Evolutionary conservation across 768 basidiomycete genomes (phyloP).

Genomic region (Boletus sp.): DNA sequence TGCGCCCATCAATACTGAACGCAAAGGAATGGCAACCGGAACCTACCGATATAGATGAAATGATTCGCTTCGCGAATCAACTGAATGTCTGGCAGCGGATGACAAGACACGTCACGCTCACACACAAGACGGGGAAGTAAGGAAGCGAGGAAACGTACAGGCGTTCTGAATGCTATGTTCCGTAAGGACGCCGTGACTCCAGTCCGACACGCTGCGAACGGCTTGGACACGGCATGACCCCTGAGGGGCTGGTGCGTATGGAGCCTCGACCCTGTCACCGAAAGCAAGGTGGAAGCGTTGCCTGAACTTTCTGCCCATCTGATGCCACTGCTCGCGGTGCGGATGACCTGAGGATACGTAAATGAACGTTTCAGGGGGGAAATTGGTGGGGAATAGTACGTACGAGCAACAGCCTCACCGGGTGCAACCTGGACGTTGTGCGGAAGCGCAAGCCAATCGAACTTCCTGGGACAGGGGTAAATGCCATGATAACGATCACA

Average conservation of each 20-base stretch:
- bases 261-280: constrained; percentile 39
- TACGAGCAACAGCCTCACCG: constrained; percentile 64
- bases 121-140: not conserved
- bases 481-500: not conserved
- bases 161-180: constrained; percentile 95
- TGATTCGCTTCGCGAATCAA: constrained; percentile 83
- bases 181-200: constrained; percentile 89
- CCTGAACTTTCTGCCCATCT: constrained; percentile 56
- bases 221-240: constrained; percentile 73
- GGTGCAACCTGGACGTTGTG: constrained; percentile 63
- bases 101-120: not conserved
- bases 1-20: constrained; percentile 10
- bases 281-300: constrained; percentile 59
- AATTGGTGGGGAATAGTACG: constrained; percentile 17
- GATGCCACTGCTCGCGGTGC: constrained; percentile 58
- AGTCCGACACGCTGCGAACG: constrained; percentile 84
- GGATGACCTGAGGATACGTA: constrained; percentile 51
- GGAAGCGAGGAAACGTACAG: constrained; percentile 49
- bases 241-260: constrained; percentile 43
- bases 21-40: not conserved
- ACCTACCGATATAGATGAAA: constrained; percentile 88
- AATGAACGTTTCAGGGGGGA: not conserved
- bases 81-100: constrained; percentile 53
- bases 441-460: constrained; percentile 76
- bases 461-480: constrained; percentile 37